Evolutionary conservation across 2,329 filamentous ascomycete genomes (phyloP).

Genomic region (Neoscytalidium dimidiatum): DNA sequence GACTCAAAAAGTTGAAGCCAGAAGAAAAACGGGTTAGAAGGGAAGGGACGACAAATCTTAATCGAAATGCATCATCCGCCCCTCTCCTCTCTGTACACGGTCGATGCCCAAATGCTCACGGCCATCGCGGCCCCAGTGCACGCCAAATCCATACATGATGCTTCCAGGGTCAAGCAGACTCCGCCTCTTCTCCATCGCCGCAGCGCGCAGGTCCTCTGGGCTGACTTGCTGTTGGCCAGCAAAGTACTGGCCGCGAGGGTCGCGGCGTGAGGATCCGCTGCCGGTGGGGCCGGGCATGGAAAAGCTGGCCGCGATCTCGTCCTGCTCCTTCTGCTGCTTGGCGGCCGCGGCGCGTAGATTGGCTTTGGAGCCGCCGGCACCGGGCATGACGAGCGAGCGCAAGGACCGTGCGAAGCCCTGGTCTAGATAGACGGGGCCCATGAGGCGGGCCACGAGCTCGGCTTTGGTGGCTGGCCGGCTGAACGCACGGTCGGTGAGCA

Average conservation of each 20-base stretch:
- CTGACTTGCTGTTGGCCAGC: background rate
- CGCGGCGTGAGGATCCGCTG: background rate
- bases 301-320: conserved; percentile 10
- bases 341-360: conserved; percentile 14
- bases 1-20: background rate
- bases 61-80: conserved; percentile 24
- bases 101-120: conserved; percentile 63
- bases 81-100: conserved; percentile 40
- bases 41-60: background rate
- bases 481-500: conserved; percentile 74
- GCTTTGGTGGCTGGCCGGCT: conserved; percentile 65
- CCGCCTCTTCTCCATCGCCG: conserved; percentile 26
- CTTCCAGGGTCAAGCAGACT: conserved; percentile 33
- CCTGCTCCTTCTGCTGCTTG: conserved; percentile 8
- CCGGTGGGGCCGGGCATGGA: background rate
- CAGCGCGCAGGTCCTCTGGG: background rate
- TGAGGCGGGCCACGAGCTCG: conserved; percentile 70
- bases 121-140: conserved; percentile 60
- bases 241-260: background rate
- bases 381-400: conserved; percentile 31
- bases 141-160: conserved; percentile 57
- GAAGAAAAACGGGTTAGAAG: background rate
- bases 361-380: conserved; percentile 23
- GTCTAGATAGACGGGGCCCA: conserved; percentile 57
- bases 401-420: conserved; percentile 30